Conservation (phyloP, 1,139 yeast species). For the Zygoascus meyerae region DNA sequence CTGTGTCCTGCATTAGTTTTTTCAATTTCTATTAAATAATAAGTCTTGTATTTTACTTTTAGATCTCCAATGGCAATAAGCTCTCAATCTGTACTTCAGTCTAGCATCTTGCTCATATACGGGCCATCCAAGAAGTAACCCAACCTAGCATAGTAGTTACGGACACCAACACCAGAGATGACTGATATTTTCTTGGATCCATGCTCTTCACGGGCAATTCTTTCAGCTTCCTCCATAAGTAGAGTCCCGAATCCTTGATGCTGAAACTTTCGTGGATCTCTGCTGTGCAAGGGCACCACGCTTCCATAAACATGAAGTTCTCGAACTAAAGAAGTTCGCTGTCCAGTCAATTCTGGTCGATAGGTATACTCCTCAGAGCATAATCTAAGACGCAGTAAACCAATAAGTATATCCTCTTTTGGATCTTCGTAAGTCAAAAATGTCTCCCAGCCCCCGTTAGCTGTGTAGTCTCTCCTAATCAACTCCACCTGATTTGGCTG, state of each 20-base stretch:
- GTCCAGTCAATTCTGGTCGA: slow-evolving; percentile 78
- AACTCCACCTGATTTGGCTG: slow-evolving; percentile 96
- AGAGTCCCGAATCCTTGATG: slow-evolving; percentile 99
- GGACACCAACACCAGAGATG: slow-evolving; percentile 95
- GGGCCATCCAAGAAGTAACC: slow-evolving; percentile 96
- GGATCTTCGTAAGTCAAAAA: slow-evolving; percentile 96
- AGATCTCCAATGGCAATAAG: not conserved
- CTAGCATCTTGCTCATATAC: slow-evolving; percentile 71
- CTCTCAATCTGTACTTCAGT: not conserved
- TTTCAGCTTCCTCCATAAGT: slow-evolving; percentile 96
- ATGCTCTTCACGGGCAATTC: slow-evolving; percentile 93
- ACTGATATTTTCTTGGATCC: slow-evolving; percentile 88
- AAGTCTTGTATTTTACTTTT: not conserved
- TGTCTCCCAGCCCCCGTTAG: slow-evolving; percentile 99
- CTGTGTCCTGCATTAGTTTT: too few relatives aligned
- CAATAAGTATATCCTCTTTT: slow-evolving; percentile 90
- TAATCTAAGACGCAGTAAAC: slow-evolving; percentile 78
- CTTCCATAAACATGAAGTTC: slow-evolving; percentile 97
- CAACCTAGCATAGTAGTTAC: slow-evolving; percentile 87
- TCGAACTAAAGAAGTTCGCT: slow-evolving; percentile 88
- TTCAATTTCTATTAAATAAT: not conserved
- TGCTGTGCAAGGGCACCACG: slow-evolving; percentile 93
- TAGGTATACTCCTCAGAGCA: slow-evolving; percentile 87
- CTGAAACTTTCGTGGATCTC: slow-evolving; percentile 97
- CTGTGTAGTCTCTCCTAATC: slow-evolving; percentile 91